Conservation (phyloP, 1,284 basidiomycete genomes). For the Malassezia cuniculi region DNA sequence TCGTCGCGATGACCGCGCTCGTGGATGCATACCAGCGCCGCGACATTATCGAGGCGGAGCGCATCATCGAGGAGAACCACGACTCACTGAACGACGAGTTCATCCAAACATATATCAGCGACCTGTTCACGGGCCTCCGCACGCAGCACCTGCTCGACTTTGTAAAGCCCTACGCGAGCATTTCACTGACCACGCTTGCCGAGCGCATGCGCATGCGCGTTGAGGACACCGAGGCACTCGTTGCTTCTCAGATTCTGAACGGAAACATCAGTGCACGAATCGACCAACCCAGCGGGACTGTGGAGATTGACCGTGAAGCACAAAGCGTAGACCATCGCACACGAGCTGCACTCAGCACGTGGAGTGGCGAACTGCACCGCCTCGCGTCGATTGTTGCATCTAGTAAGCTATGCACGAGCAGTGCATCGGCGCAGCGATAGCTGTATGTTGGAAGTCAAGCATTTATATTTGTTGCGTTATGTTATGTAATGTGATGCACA, state of each 20-base stretch:
- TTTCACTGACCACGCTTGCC: conserved; percentile 57
- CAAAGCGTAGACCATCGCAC: conserved; percentile 70
- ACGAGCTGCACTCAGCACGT: conserved; percentile 66
- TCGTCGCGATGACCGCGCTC: conserved; percentile 92
- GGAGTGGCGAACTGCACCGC: conserved; percentile 62
- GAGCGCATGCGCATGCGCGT: conserved; percentile 83
- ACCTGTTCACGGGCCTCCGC: conserved; percentile 76
- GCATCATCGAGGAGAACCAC: conserved; percentile 78
- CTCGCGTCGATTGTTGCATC: conserved; percentile 63
- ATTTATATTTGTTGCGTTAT: too few species aligned
- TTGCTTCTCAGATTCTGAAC: conserved; percentile 84
- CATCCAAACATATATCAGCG: conserved; percentile 84
- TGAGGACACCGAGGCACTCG: conserved; percentile 78
- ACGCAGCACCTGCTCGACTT: conserved; percentile 95
- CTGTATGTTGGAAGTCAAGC: too few species aligned
- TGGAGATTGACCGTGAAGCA: conserved; percentile 61
- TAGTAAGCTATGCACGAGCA: too few species aligned
- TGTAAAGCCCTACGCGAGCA: conserved; percentile 86
- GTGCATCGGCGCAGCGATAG: too few species aligned
- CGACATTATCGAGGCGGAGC: conserved; percentile 90
- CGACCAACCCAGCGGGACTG: conserved; percentile 80
- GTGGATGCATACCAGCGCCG: conserved; percentile 90
- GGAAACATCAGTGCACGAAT: conserved; percentile 90
- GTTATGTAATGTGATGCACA: too few species aligned
- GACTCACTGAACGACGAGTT: conserved; percentile 94